phyloP scores from a whole-genome alignment of 2,329 filamentous ascomycete genomes.

The Coniella lustricola region DNA sequence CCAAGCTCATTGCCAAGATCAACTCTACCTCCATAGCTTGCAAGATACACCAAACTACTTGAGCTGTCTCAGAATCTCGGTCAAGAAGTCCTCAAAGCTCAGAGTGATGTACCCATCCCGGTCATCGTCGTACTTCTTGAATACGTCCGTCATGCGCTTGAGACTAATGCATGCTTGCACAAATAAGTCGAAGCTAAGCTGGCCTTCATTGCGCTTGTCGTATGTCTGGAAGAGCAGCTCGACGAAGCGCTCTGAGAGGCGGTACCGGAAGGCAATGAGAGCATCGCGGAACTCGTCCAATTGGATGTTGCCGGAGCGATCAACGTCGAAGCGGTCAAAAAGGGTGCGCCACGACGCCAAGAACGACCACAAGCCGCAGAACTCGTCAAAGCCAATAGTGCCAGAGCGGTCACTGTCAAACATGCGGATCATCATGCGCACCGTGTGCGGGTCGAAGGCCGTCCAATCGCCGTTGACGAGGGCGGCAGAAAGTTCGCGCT shows the following conservation, averaged over 20 bases:
- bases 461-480: slow-evolving; percentile 96
- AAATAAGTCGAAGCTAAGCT: slow-evolving; percentile 90
- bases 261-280: slow-evolving; percentile 87
- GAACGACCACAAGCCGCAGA: slow-evolving; percentile 94
- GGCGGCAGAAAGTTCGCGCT: slow-evolving; percentile 78
- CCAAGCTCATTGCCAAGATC: no score
- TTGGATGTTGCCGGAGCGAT: slow-evolving; percentile 79
- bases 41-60: slow-evolving; percentile 32
- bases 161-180: slow-evolving; percentile 95
- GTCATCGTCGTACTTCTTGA: slow-evolving; percentile 98
- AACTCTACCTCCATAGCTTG: no score
- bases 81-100: slow-evolving; percentile 75
- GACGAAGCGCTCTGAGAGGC: slow-evolving; percentile 77
- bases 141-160: slow-evolving; percentile 98
- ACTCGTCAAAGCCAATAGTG: slow-evolving; percentile 90
- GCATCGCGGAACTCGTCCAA: slow-evolving; percentile 84
- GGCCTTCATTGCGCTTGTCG: slow-evolving; percentile 65
- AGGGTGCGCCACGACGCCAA: slow-evolving; percentile 87
- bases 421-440: slow-evolving; percentile 99
- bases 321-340: slow-evolving; percentile 91
- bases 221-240: slow-evolving; percentile 81
- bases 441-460: slow-evolving; percentile 84
- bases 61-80: slow-evolving; percentile 57
- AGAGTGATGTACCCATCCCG: slow-evolving; percentile 86
- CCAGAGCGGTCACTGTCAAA: slow-evolving; percentile 89